These are phyloP conservation scores for Entomortierella lignicola DNA, from an alignment of 192 early-diverging fungal species.

Conservation along the genomic window DNA sequence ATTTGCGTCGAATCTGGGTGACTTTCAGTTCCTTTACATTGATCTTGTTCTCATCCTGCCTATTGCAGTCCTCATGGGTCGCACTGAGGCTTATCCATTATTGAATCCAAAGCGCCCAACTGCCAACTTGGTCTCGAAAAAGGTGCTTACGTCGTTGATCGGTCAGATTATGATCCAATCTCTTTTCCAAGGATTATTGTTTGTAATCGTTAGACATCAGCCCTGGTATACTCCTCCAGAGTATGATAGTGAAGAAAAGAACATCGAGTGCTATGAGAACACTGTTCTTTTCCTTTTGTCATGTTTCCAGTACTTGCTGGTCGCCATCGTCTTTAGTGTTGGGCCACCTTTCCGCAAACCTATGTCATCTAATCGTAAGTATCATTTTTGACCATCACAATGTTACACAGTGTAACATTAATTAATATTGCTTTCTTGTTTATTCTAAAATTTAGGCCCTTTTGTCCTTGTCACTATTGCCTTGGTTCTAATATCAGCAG, in stretches of 20 bases:
- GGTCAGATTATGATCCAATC: slow-evolving; percentile 90
- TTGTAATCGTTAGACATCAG: slow-evolving; percentile 77
- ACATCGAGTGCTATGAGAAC: slow-evolving; percentile 89
- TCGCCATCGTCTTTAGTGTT: slow-evolving; percentile 93
- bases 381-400: neutral
- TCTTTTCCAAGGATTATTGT: slow-evolving; percentile 81
- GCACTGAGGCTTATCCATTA: slow-evolving; percentile 78
- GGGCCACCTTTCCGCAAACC: slow-evolving; percentile 95
- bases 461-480: slow-evolving; percentile 73
- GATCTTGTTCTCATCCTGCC: slow-evolving; percentile 94
- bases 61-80: slow-evolving; percentile 91
- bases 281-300: slow-evolving; percentile 90
- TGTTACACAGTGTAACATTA: neutral
- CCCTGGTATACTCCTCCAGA: slow-evolving; percentile 71
- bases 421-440: slow-evolving; percentile 21
- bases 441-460: slow-evolving; percentile 57
- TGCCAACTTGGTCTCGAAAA: slow-evolving; percentile 88
- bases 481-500: slow-evolving; percentile 61
- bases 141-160: slow-evolving; percentile 90
- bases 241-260: slow-evolving; percentile 72
- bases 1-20: slow-evolving; percentile 88
- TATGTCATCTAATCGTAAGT: slow-evolving; percentile 87
- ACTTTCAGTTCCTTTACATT: slow-evolving; percentile 97
- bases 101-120: slow-evolving; percentile 88
- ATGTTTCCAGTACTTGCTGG: slow-evolving; percentile 93